phyloP scores from a whole-genome alignment of 495 filamentous ascomycete genomes.

The Penicillium turbatum region DNA sequence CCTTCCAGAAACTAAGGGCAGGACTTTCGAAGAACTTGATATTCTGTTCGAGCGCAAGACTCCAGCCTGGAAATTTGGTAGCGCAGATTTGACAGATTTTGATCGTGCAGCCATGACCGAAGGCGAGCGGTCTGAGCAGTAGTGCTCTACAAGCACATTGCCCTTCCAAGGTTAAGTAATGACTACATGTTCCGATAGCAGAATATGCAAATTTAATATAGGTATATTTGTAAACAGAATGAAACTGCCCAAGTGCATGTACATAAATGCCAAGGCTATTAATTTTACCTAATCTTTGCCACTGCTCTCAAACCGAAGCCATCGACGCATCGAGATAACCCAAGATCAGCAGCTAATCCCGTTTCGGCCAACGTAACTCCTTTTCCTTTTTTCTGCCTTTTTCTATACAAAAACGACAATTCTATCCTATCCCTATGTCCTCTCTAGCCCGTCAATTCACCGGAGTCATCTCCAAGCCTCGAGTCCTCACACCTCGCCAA shows the following conservation, averaged over 20 bases:
- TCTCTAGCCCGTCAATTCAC: slow-evolving; percentile 11
- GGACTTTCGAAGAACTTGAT: slow-evolving; percentile 59
- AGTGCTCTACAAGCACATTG: too few relatives aligned
- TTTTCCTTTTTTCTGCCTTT: slow-evolving; percentile 1
- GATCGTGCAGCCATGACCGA: not conserved
- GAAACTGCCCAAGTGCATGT: too few relatives aligned
- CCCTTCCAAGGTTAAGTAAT: too few relatives aligned
- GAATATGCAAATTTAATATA: too few relatives aligned
- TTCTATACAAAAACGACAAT: not conserved
- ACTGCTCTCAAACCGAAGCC: not conserved
- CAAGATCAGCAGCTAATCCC: slow-evolving; percentile 17
- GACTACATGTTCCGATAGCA: too few relatives aligned
- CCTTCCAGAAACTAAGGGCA: slow-evolving; percentile 57
- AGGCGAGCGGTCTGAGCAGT: too few relatives aligned
- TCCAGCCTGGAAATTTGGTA: slow-evolving; percentile 31
- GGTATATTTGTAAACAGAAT: too few relatives aligned
- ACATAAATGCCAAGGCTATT: not conserved
- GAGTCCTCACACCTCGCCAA: slow-evolving; percentile 3
- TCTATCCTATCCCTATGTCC: slow-evolving; percentile 5
- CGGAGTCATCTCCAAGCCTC: slow-evolving; percentile 18
- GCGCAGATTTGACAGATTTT: not conserved
- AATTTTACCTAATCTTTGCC: not conserved
- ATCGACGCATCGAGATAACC: slow-evolving; percentile 3
- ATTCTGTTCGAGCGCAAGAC: slow-evolving; percentile 48
- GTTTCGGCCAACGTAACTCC: slow-evolving; percentile 16